Conservation (phyloP, 768 basidiomycete species). For the Tricholoma hemisulphureum region DNA sequence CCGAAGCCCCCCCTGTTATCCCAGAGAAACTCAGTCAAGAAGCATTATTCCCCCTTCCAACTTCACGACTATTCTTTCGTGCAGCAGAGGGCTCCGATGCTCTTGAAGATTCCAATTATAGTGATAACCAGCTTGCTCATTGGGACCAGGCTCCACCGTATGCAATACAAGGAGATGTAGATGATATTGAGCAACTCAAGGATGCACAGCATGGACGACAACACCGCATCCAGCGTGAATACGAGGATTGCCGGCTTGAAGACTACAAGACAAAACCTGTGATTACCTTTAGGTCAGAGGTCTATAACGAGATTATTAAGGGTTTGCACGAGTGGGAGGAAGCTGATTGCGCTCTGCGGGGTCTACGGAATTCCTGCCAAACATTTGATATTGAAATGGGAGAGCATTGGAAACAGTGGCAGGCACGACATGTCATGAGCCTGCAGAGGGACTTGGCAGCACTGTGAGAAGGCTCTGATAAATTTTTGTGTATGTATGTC, state of each 20-base stretch:
- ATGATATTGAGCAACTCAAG: no score
- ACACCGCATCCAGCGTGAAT: background rate
- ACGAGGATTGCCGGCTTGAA: background rate
- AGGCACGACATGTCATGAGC: background rate
- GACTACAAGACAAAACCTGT: background rate
- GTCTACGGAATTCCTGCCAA: background rate
- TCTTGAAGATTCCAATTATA: background rate
- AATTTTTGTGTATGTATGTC: background rate
- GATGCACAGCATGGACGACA: no score
- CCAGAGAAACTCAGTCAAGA: background rate
- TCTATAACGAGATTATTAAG: background rate
- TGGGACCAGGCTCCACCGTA: background rate
- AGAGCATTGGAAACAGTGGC: background rate
- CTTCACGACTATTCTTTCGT: background rate
- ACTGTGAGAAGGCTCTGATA: background rate
- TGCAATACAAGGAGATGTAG: no score
- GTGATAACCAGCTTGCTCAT: background rate
- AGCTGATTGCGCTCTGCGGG: no score
- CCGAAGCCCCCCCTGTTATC: background rate
- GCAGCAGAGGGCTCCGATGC: background rate
- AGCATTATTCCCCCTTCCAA: background rate
- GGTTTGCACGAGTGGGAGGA: no score
- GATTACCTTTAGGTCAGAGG: background rate
- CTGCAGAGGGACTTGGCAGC: background rate
- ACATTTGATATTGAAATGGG: background rate